phyloP scores from a whole-genome alignment of 331 rosid genomes.

The Spiraea crenata region DNA sequence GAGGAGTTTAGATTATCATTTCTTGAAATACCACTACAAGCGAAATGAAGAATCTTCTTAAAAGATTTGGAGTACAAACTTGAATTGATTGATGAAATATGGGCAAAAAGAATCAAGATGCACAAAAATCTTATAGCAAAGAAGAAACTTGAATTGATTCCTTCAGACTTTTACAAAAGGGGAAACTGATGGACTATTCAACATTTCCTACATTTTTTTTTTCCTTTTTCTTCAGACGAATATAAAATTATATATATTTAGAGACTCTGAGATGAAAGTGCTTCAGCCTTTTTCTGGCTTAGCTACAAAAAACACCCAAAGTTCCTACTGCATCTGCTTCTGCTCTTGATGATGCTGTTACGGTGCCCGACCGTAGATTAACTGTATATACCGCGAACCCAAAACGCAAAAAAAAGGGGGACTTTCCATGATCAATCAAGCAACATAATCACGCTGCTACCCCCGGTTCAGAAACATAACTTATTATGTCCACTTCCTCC shows the following conservation, averaged over 20 bases:
- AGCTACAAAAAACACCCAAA: constrained; percentile 32
- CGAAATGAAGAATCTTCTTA: too few species aligned
- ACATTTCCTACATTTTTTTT: background rate
- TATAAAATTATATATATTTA: constrained; percentile 1
- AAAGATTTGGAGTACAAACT: too few species aligned
- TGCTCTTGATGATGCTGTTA: constrained; percentile 13
- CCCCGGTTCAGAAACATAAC: constrained; percentile 62
- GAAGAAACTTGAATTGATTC: constrained; percentile 17
- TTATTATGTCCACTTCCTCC: constrained; percentile 72
- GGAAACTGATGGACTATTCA: constrained; percentile 5
- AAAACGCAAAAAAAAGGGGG: constrained; percentile 15
- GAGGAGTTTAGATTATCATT: too few species aligned
- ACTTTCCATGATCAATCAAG: background rate
- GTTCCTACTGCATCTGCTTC: constrained; percentile 7
- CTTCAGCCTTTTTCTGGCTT: constrained; percentile 8
- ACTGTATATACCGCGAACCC: constrained; percentile 5
- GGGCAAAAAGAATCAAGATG: background rate
- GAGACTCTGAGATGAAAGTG: constrained; percentile 13
- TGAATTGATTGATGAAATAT: too few species aligned
- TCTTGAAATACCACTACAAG: too few species aligned
- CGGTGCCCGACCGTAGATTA: constrained; percentile 17
- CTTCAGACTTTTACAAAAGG: background rate
- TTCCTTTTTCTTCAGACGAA: background rate
- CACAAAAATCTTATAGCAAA: background rate
- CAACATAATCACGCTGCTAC: constrained; percentile 56